Evolutionary conservation across 345 rosid species (phyloP), one percentile per base, ranked within the genome.

Genomic region (Hibiscus mutabilis): DNA sequence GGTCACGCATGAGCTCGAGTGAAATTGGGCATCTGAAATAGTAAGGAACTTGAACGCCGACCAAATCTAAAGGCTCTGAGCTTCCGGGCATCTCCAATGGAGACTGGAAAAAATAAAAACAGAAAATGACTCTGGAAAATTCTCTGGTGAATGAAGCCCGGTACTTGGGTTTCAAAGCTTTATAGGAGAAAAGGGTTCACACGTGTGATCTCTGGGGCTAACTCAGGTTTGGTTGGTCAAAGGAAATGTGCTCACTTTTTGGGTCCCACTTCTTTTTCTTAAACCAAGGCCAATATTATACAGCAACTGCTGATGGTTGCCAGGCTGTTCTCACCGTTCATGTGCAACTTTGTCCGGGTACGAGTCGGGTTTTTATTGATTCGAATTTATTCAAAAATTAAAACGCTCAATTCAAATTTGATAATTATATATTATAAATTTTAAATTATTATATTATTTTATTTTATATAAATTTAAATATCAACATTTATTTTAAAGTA

Each of bases 181-280:
- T 77, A 69, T 71, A 72, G 8, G 53, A 49, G 51, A 47, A 63
- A 70, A 27, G n/a, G 37, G 75, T 80, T 82, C 93, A 83, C 93
- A 84, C 91, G 90, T 90, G 86, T 66, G 78, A 81, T 47, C 80
- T 69, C 31, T 70, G 76, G 80, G 69, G 74, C 53, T 49, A 49
- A 49, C 53, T 5, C 6, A 15, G 53, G 53, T 14, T 14, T 8
- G 16, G 47, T 42, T 74, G 86, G 85, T 80, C 86, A 86, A 82
- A 79, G 25, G 75, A 72, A 79, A 64, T 73, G 71, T 44, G 77
- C 33, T 77, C 75, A 80, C 46, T 11, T 2, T 37, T 40, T 77
- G 80, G 81, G 52, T 72, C 78, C 77, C 4, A 74, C 70, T 62
- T 0, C 6, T 31, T 40, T 60, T 60, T 19, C 9, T 19, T 55